Conservation (phyloP, 1,284 basidiomycete genomes). For the Lignosus rhinocerotis region DNA sequence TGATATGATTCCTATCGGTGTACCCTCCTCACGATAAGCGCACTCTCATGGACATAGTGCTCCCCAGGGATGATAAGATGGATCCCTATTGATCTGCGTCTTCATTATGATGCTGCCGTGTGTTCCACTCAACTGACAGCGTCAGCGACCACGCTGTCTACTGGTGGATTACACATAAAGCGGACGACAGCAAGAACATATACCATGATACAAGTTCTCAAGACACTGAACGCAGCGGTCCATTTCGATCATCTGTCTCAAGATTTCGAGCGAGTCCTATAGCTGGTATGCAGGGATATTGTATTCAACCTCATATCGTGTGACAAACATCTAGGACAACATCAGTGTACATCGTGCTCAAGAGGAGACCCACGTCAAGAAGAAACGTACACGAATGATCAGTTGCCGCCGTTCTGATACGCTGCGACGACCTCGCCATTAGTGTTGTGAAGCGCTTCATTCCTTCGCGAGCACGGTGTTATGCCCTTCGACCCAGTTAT, state of each 20-base stretch:
- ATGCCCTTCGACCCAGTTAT: slow-evolving; percentile 65
- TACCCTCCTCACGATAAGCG: too few relatives aligned
- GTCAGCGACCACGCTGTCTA: too few relatives aligned
- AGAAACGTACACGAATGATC: slow-evolving; percentile 40
- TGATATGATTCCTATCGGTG: background rate
- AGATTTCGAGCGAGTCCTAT: background rate
- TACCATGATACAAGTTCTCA: background rate
- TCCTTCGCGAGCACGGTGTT: slow-evolving; percentile 58
- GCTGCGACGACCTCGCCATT: slow-evolving; percentile 50
- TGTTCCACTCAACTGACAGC: too few relatives aligned
- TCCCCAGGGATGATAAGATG: too few relatives aligned
- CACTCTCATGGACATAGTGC: too few relatives aligned
- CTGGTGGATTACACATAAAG: too few relatives aligned
- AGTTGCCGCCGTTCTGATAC: slow-evolving; percentile 61
- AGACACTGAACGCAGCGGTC: background rate
- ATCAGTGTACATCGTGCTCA: background rate
- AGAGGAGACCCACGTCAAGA: background rate
- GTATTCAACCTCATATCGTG: background rate
- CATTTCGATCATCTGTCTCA: background rate
- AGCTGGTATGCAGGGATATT: background rate
- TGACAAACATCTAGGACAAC: background rate
- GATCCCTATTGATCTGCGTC: too few relatives aligned
- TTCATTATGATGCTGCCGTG: too few relatives aligned
- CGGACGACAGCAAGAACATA: background rate
- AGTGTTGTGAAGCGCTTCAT: slow-evolving; percentile 49